phyloP scores from a whole-genome alignment of 179 eudicot species.

The Carnegiea gigantea region DNA sequence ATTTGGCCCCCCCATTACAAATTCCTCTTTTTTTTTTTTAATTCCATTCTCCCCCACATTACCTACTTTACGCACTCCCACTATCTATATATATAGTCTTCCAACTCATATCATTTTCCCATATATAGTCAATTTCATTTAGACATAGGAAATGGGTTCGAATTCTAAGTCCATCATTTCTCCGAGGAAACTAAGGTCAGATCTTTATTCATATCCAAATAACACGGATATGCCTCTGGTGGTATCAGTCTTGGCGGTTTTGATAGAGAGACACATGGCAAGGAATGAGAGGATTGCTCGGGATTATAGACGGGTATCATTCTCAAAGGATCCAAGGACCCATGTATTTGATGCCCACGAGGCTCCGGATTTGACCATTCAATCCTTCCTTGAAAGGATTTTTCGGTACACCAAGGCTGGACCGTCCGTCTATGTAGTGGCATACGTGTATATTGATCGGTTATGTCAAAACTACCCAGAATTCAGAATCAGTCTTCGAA shows the following conservation, averaged over 20 bases:
- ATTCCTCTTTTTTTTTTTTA: not conserved
- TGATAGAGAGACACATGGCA: slow-evolving; percentile 70
- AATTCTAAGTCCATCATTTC: slow-evolving; percentile 41
- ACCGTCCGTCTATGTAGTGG: slow-evolving; percentile 83
- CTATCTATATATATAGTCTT: slow-evolving; percentile 34
- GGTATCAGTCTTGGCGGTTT: slow-evolving; percentile 83
- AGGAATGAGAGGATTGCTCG: slow-evolving; percentile 61
- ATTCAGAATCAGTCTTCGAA: slow-evolving; percentile 60
- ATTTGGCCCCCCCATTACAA: slow-evolving; percentile 4
- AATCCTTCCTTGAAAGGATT: slow-evolving; percentile 78
- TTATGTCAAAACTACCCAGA: slow-evolving; percentile 62
- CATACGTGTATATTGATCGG: slow-evolving; percentile 87
- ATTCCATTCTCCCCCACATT: not conserved
- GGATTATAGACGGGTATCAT: slow-evolving; percentile 33
- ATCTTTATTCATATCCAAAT: slow-evolving; percentile 57
- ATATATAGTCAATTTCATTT: not conserved
- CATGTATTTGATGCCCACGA: slow-evolving; percentile 63
- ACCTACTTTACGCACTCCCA: slow-evolving; percentile 11
- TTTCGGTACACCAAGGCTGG: slow-evolving; percentile 80
- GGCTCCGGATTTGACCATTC: slow-evolving; percentile 82
- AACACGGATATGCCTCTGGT: slow-evolving; percentile 69
- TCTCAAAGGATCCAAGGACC: slow-evolving; percentile 33
- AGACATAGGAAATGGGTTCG: slow-evolving; percentile 24
- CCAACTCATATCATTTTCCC: slow-evolving; percentile 25
- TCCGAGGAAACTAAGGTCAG: slow-evolving; percentile 73